Evolutionary conservation across 2,329 filamentous ascomycete genomes (phyloP), one percentile per base, ranked within the genome.

Genomic region (Pseudocercospora vitis): DNA sequence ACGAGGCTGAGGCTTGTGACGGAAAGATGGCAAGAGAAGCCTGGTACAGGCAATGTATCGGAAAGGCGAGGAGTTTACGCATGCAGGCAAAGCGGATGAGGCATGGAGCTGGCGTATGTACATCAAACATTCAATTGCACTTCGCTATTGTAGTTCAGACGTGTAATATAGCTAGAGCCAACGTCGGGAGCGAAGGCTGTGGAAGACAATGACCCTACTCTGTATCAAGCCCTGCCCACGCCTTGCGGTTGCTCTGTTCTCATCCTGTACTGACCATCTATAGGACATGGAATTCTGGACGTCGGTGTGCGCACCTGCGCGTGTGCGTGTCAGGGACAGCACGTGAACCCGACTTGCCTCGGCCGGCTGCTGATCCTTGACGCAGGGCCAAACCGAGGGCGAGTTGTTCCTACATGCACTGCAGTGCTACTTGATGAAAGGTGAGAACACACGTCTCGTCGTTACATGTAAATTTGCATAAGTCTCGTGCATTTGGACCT

Each of bases 81-180:
- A 21, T 37, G 16, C 19, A 37, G 46, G 26, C 8, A 29, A 50
- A 35, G 11, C 24, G 8, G 23, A 2, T 42, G 37, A n/a, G n/a
- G 35, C 35, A 19, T 19, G 35, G 12, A 9, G 18, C 35, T 18
- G 21, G n/a, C 18, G 19, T 9, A 28, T 28, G 48, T 32, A 45
- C 24, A 45, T 29, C 12, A 9, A 18, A 24, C 6, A 21, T 6
- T 16, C 21, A 45, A 2, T 29, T 52, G 37, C 8, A 26, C 16
- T 46, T 40, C 14, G 35, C 48, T 28, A 21, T 45, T 52, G 49
- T 37, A 52, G 12, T 52, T 45, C 18, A 52, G 18, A 46, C 26
- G 11, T 52, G 49, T 52, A 52, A 40, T 46, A 52, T 45, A 52
- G 49, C 19, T 39, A 37, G 39, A 50, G 40, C 29, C 19, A 24